Evolutionary conservation across 768 basidiomycete species (phyloP).

Genomic region (Mycena capillaripes): DNA sequence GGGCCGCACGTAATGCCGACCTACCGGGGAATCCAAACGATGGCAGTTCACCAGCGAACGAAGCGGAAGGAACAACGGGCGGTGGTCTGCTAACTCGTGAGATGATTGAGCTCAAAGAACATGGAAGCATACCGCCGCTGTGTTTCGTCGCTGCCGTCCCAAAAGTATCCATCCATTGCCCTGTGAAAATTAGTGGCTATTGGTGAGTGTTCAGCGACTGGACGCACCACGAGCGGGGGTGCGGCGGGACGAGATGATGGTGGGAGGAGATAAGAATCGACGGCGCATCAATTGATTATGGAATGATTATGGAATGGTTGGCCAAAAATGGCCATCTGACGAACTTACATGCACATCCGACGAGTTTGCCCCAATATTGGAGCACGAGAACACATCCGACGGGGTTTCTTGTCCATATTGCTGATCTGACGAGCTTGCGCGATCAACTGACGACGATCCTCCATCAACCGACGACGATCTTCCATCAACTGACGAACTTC

Average conservation of each 20-base stretch:
- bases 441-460: neutral
- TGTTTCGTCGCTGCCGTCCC: neutral
- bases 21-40: constrained; percentile 8
- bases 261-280: neutral
- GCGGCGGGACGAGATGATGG: neutral
- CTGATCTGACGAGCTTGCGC: neutral
- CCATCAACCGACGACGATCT: neutral
- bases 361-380: neutral
- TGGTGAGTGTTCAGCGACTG: neutral
- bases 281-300: neutral
- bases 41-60: neutral
- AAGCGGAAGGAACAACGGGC: neutral
- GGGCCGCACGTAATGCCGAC: neutral
- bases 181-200: neutral
- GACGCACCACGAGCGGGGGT: neutral
- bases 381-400: neutral
- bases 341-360: neutral
- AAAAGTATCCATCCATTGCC: neutral
- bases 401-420: neutral
- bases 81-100: neutral
- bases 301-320: neutral
- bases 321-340: neutral
- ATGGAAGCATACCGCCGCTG: neutral
- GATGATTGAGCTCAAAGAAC: neutral
- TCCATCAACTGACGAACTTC: neutral